Percentiles rank a stretch among this genome's conserved stretches.
phyloP scores from a whole-genome alignment of 768 basidiomycete species.

The Mrakia frigida region DNA sequence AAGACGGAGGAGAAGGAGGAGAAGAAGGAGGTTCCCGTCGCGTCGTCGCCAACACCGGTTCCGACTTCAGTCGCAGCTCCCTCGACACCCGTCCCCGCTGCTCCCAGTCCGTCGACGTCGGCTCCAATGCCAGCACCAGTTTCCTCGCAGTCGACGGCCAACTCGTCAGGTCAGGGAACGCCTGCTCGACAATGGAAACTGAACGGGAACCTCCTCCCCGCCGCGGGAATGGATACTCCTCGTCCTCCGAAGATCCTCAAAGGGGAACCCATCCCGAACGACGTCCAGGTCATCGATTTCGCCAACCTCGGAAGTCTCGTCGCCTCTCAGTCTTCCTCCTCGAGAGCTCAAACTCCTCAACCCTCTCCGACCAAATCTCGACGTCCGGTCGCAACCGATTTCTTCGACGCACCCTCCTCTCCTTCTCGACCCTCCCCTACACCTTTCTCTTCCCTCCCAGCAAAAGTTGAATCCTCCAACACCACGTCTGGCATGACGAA shows the following conservation, averaged over 20 bases:
- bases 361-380: conserved; percentile 7
- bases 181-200: neutral
- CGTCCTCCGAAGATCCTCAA: conserved; percentile 16
- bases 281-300: conserved; percentile 25
- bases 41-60: neutral
- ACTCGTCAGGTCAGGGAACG: neutral
- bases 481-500: no score
- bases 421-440: neutral
- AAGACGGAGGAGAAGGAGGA: neutral
- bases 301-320: conserved; percentile 19
- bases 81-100: no score
- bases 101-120: neutral
- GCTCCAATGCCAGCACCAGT: neutral
- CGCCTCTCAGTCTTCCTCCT: neutral
- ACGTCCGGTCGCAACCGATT: conserved; percentile 21
- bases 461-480: neutral
- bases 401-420: conserved; percentile 19
- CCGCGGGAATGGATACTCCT: neutral
- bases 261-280: conserved; percentile 4
- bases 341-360: neutral
- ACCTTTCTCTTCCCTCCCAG: neutral
- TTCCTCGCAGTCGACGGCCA: neutral
- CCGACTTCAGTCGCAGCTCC: neutral
- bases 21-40: neutral
- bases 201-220: neutral